A percentile compares a stretch with the other conserved stretches of the same genome.
Conservation (phyloP, 2,329 filamentous ascomycete genomes). For the Claviceps monticola region DNA sequence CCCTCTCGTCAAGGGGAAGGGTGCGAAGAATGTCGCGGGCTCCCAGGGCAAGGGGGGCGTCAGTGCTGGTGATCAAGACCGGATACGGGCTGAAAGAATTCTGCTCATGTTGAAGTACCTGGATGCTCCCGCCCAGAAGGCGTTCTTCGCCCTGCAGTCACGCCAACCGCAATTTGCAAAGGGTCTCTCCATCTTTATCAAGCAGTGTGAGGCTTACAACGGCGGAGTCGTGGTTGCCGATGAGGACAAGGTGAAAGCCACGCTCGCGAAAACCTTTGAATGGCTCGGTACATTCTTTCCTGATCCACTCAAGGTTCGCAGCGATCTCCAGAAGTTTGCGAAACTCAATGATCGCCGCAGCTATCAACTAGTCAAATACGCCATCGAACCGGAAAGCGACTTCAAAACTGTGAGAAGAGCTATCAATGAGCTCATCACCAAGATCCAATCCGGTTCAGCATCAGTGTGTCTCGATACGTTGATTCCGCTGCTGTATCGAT, state of each 20-base stretch:
- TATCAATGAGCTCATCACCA: constrained; percentile 77
- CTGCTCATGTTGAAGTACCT: constrained; percentile 68
- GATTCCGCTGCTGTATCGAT: constrained; percentile 68
- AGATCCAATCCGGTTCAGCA: constrained; percentile 54
- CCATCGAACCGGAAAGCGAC: constrained; percentile 73
- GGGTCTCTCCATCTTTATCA: constrained; percentile 62
- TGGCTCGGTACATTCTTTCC: constrained; percentile 64
- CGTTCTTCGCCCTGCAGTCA: constrained; percentile 75
- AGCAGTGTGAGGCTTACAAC: constrained; percentile 80
- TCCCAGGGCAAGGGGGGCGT: constrained; percentile 25
- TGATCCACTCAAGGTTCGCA: constrained; percentile 55
- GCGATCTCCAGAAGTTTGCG: constrained; percentile 79
- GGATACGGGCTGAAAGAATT: constrained; percentile 70
- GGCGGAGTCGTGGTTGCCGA: constrained; percentile 69
- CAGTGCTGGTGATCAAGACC: constrained; percentile 53
- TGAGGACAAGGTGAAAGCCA: constrained; percentile 52
- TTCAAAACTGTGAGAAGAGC: constrained; percentile 84
- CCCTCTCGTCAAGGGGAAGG: constrained; percentile 50
- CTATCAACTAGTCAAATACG: constrained; percentile 80
- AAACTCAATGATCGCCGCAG: constrained; percentile 80
- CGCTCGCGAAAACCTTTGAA: constrained; percentile 58
- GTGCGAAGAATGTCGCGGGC: constrained; percentile 47
- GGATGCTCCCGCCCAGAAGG: constrained; percentile 64
- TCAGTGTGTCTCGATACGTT: constrained; percentile 64
- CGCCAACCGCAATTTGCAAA: constrained; percentile 63